These are phyloP conservation scores for Dimocarpus longan DNA, from an alignment of 345 rosid genomes.

Conservation along the genomic window DNA sequence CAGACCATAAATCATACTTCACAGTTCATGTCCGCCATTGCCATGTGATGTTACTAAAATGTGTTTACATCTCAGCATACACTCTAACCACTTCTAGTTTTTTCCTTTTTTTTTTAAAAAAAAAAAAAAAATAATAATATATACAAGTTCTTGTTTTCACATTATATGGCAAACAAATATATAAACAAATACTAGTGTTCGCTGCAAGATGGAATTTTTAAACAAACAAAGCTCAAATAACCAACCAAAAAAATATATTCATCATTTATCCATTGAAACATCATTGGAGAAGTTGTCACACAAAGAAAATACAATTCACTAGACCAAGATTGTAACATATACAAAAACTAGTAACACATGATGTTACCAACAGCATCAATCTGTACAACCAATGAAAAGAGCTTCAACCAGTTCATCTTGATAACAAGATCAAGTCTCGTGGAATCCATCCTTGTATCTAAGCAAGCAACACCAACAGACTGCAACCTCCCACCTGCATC, in stretches of 20 bases:
- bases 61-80: background rate
- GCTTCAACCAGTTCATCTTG: background rate
- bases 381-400: background rate
- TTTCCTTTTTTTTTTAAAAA: too few relatives aligned
- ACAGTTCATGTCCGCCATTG: background rate
- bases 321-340: background rate
- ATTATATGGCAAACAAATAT: too few relatives aligned
- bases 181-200: background rate
- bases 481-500: background rate
- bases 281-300: background rate
- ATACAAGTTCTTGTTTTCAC: too few relatives aligned
- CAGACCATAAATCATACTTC: background rate
- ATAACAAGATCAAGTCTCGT: background rate
- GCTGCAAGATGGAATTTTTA: background rate
- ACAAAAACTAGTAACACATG: background rate
- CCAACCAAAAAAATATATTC: background rate
- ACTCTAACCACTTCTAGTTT: background rate
- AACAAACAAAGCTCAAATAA: background rate
- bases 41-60: background rate
- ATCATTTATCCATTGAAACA: background rate
- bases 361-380: background rate
- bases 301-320: background rate
- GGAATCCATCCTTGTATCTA: background rate
- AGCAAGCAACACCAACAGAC: background rate
- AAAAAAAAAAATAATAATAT: too few relatives aligned